A percentile compares a stretch with the other conserved stretches of the same genome.
phyloP scores from a whole-genome alignment of 2,329 filamentous ascomycete genomes.

The Colletotrichum falcatum region DNA sequence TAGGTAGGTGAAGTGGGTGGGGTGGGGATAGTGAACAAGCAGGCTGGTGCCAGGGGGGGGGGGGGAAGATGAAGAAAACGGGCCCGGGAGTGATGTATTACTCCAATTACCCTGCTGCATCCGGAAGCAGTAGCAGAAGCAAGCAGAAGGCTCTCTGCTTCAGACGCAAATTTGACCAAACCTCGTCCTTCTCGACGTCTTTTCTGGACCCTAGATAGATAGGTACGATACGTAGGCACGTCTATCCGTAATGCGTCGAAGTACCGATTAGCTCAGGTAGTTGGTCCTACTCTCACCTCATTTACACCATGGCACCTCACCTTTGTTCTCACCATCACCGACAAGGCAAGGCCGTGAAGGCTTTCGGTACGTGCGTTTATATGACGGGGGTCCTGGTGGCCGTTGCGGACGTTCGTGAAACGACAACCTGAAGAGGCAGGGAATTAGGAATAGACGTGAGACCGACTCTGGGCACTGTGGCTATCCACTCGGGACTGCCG shows the following conservation, averaged over 20 bases:
- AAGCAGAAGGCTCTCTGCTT: conserved; percentile 3
- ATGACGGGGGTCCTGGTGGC: conserved; percentile 36
- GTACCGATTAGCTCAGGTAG: not conserved
- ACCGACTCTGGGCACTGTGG: conserved; percentile 26
- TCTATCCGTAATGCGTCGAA: not conserved
- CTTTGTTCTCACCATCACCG: conserved; percentile 30
- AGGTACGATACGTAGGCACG: too few relatives aligned
- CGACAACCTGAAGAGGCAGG: conserved; percentile 35
- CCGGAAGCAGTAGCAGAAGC: conserved; percentile 5
- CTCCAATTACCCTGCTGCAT: conserved; percentile 7
- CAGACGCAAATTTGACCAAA: conserved; percentile 3
- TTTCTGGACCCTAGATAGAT: not conserved
- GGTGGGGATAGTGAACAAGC: not conserved
- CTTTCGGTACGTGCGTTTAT: conserved; percentile 22
- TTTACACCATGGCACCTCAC: conserved; percentile 9
- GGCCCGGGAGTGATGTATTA: not conserved
- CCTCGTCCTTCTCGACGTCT: conserved; percentile 1
- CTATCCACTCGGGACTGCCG: fast-evolving
- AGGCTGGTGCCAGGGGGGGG: not conserved
- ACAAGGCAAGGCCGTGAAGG: conserved; percentile 37
- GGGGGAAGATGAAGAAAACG: conserved; percentile 3
- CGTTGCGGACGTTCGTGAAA: conserved; percentile 41
- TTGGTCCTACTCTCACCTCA: conserved; percentile 12
- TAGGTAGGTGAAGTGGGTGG: too few relatives aligned
- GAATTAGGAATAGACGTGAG: conserved; percentile 32